These are phyloP conservation scores for Tylopilus sp. DNA, from an alignment of 768 basidiomycete species.

Conservation along the genomic window DNA sequence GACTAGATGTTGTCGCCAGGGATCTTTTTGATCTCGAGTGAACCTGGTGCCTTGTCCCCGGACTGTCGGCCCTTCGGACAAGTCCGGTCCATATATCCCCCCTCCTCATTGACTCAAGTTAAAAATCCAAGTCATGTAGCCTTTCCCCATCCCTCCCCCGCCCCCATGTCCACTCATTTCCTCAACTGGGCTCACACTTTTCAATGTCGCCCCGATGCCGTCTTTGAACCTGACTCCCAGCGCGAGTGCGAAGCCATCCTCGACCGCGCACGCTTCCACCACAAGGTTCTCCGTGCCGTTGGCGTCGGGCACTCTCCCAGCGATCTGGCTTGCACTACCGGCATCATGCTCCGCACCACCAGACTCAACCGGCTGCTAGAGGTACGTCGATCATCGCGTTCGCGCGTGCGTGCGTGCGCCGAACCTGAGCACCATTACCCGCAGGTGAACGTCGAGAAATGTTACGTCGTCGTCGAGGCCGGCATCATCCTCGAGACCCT, in stretches of 20 bases:
- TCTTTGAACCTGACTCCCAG: constrained; percentile 74
- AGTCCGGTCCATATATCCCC: neutral
- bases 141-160: neutral
- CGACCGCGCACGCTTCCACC: constrained; percentile 74
- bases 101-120: neutral
- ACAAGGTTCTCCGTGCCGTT: constrained; percentile 70
- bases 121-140: neutral
- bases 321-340: constrained; percentile 88
- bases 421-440: neutral
- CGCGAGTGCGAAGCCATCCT: constrained; percentile 71
- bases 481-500: constrained; percentile 77
- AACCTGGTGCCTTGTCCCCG: constrained; percentile 4
- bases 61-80: neutral
- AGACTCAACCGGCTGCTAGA: constrained; percentile 69
- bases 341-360: constrained; percentile 80
- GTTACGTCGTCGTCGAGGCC: constrained; percentile 67
- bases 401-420: neutral
- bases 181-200: constrained; percentile 88
- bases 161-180: constrained; percentile 40
- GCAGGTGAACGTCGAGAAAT: constrained; percentile 68
- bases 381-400: constrained; percentile 44
- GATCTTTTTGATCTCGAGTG: constrained; percentile 1
- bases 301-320: constrained; percentile 93
- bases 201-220: constrained; percentile 57
- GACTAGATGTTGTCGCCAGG: neutral